A percentile compares a stretch with the other conserved stretches of the same genome.
Conservation (phyloP, 768 basidiomycete species). For the Galerina sulciceps region DNA sequence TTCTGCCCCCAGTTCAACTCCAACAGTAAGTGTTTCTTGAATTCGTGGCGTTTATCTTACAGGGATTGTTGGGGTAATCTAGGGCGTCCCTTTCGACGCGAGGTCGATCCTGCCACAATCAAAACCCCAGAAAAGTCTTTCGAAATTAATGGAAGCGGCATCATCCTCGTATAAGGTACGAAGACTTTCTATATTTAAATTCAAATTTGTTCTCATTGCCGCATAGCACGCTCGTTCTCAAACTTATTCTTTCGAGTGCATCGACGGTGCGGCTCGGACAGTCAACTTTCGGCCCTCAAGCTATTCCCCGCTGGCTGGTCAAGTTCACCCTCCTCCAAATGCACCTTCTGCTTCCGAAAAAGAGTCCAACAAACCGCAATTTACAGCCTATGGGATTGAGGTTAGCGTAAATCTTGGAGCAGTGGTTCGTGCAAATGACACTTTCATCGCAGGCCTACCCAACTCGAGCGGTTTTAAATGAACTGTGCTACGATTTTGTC, state of each 20-base stretch:
- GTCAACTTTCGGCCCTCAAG: background rate
- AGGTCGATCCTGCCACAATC: constrained; percentile 21
- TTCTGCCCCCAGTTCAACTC: background rate
- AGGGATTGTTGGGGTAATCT: constrained; percentile 4
- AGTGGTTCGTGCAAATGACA: background rate
- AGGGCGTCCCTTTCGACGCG: constrained; percentile 19
- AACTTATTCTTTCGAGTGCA: constrained; percentile 12
- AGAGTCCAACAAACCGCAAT: constrained; percentile 7
- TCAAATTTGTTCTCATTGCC: background rate
- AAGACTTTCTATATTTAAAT: background rate
- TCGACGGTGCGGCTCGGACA: constrained; percentile 18
- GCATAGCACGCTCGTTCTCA: background rate
- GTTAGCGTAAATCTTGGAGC: constrained; percentile 7
- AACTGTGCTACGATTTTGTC: constrained; percentile 38
- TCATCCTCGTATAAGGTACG: constrained; percentile 19
- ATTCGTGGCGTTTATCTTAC: constrained; percentile 2
- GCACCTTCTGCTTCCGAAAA: background rate
- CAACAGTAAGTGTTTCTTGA: constrained; percentile 3
- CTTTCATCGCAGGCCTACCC: constrained; percentile 27
- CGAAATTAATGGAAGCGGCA: constrained; percentile 13
- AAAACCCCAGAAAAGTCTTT: constrained; percentile 20
- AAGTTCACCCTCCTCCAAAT: background rate
- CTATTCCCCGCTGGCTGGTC: background rate
- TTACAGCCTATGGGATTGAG: constrained; percentile 28
- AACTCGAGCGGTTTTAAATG: constrained; percentile 26